A percentile compares a stretch with the other conserved stretches of the same genome.
phyloP scores from a whole-genome alignment of 768 basidiomycete genomes.

The Lanmaoa pseudosensibilis region DNA sequence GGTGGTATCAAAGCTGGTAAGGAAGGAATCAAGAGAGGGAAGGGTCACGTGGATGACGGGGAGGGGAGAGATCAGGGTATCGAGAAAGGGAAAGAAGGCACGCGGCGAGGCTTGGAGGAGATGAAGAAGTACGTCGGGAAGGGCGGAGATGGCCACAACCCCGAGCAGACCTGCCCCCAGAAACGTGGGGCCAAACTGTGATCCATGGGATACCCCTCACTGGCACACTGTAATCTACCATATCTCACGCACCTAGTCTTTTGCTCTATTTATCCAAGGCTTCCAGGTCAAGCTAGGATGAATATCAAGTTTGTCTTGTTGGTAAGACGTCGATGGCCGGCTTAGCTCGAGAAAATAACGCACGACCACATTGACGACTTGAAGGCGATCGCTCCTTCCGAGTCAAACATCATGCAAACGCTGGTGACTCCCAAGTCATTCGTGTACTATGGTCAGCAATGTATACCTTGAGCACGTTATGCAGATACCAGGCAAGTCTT shows the following conservation, averaged over 20 bases:
- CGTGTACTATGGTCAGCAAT: too few species aligned
- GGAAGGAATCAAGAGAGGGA: constrained; percentile 1
- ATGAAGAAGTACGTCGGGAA: constrained; percentile 5
- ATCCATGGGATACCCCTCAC: constrained; percentile 13
- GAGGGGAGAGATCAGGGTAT: constrained; percentile 4
- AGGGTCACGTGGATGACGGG: not conserved
- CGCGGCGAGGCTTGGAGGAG: constrained; percentile 12
- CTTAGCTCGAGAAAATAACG: too few species aligned
- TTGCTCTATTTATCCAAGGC: not conserved
- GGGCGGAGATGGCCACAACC: constrained; percentile 7
- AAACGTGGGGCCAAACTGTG: constrained; percentile 28
- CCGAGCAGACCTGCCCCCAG: constrained; percentile 6
- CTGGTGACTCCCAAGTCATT: too few species aligned
- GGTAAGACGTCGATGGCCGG: too few species aligned
- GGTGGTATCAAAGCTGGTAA: constrained; percentile 2
- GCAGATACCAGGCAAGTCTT: too few species aligned
- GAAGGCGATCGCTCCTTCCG: too few species aligned
- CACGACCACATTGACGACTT: too few species aligned
- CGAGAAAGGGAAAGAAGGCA: constrained; percentile 9
- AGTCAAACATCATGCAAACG: too few species aligned
- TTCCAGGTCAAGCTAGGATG: not conserved
- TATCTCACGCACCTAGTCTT: not conserved
- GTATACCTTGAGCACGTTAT: too few species aligned
- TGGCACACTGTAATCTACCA: not conserved
- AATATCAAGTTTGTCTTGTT: not conserved